Conservation (phyloP, 768 basidiomycete species). For the Leucosporidium creatinivorum region DNA sequence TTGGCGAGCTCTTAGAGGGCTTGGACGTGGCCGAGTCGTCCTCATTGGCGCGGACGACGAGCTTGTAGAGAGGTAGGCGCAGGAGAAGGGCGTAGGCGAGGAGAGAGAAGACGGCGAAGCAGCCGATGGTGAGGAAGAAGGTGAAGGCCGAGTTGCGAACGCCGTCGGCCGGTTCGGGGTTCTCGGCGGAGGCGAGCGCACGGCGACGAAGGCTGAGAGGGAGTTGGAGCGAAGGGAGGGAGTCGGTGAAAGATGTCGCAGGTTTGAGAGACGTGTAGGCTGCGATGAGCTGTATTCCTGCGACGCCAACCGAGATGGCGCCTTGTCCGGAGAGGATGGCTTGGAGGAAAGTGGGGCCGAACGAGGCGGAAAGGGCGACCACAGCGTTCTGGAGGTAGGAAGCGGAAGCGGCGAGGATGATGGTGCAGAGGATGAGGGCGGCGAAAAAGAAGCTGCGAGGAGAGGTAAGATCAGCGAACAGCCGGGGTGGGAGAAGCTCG, state of each 20-base stretch:
- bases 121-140: conserved; percentile 37
- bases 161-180: neutral
- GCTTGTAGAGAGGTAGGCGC: conserved; percentile 32
- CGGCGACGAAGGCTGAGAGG: neutral
- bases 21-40: neutral
- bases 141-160: conserved; percentile 33
- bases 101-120: conserved; percentile 31
- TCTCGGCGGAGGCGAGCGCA: neutral
- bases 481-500: no score
- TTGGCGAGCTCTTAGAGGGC: neutral
- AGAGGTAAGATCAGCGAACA: neutral
- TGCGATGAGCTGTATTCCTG: conserved; percentile 32
- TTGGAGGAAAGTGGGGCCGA: conserved; percentile 33
- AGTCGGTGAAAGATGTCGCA: neutral
- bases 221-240: neutral
- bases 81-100: conserved; percentile 24
- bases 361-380: conserved; percentile 27
- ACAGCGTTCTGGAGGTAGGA: conserved; percentile 31
- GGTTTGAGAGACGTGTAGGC: conserved; percentile 25
- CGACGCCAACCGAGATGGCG: conserved; percentile 34
- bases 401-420: conserved; percentile 26
- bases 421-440: conserved; percentile 20
- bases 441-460: conserved; percentile 26
- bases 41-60: conserved; percentile 19
- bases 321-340: conserved; percentile 35